Conservation (phyloP, 2,329 filamentous ascomycete species). For the Pyrenochaeta sp. region DNA sequence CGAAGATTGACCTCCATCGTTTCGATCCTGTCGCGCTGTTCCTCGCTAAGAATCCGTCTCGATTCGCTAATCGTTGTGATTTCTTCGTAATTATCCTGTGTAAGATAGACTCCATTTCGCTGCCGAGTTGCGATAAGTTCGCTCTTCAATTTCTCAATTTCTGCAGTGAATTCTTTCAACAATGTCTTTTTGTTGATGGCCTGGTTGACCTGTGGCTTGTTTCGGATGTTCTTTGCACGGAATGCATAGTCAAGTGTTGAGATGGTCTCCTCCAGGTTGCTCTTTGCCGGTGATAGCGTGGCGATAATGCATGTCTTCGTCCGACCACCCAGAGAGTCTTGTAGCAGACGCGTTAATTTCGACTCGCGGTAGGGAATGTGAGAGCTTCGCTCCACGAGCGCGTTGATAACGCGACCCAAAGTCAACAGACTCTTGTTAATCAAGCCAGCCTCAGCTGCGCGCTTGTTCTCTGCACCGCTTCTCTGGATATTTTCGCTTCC, state of each 20-base stretch:
- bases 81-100: constrained; percentile 87
- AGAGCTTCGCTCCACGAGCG: constrained; percentile 84
- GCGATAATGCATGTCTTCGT: constrained; percentile 99
- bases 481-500: constrained; percentile 98
- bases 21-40: constrained; percentile 90
- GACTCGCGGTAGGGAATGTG: constrained; percentile 96
- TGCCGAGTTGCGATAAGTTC: constrained; percentile 92
- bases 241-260: constrained; percentile 98
- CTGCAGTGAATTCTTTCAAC: constrained; percentile 84
- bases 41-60: constrained; percentile 86
- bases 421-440: constrained; percentile 99
- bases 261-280: constrained; percentile 96
- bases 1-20: constrained; percentile 88
- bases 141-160: constrained; percentile 94
- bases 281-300: constrained; percentile 91
- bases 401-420: constrained; percentile 95
- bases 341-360: constrained; percentile 90
- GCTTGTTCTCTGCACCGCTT: constrained; percentile 97
- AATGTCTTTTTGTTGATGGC: constrained; percentile 92
- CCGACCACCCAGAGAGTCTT: constrained; percentile 93
- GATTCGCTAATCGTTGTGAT: constrained; percentile 93
- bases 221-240: constrained; percentile 96
- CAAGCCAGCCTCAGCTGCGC: constrained; percentile 90
- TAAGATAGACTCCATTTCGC: constrained; percentile 92
- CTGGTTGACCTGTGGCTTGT: constrained; percentile 95